Base-by-base conservation (phyloP, 768 basidiomycete genomes). In the Thelephora aurantiotincta region DNA sequence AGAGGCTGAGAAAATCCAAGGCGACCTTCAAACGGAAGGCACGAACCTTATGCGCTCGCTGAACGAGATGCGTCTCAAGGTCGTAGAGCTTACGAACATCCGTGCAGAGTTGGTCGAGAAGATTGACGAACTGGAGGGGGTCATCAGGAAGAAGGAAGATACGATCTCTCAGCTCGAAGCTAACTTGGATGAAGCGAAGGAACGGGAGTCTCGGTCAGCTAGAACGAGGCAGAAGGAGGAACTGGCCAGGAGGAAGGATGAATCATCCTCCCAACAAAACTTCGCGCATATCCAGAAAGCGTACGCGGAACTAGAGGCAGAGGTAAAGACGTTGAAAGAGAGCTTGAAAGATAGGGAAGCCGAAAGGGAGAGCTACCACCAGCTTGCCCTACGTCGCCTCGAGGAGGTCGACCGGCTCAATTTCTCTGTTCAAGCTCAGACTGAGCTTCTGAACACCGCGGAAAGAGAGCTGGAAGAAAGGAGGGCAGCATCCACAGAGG, bases 11-110 rank as follows among this genome's bases (percentile, higher is more conserved):
- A 69, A 67, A 54, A 77, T 68, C 3, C 80, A 86, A 55, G 75
- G 75, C 56, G 78, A 75, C 50, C 69, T 92, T 2, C 88, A 89
- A 56, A 65, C 68, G 0, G 89, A 92, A 62, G 86, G 88, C 35
- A 77, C 74, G n/a, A 72, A 68, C 46, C 71, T 92, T 33, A 75
- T 90, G 78, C 75, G 71, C 23, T 79, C 83, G n/a, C 64, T 91
- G 50, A 81, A 90, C 52, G 86, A 90, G 62, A 82, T 90, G 77
- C 75, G 82, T 26, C 76, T 84, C 35, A 90, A 90, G 66, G 78
- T 90, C 52, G 79, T 89, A 18, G 80, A 87, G 58, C 68, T 93
- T 47, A 87, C 83, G 2, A 74, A 78, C 34, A 72, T 69, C 51
- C 86, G 81, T 59, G 64, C 85, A 12, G 75, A 83, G 50, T 69